phyloP scores from a whole-genome alignment of 768 basidiomycete genomes.

The Lyophyllum atratum region DNA sequence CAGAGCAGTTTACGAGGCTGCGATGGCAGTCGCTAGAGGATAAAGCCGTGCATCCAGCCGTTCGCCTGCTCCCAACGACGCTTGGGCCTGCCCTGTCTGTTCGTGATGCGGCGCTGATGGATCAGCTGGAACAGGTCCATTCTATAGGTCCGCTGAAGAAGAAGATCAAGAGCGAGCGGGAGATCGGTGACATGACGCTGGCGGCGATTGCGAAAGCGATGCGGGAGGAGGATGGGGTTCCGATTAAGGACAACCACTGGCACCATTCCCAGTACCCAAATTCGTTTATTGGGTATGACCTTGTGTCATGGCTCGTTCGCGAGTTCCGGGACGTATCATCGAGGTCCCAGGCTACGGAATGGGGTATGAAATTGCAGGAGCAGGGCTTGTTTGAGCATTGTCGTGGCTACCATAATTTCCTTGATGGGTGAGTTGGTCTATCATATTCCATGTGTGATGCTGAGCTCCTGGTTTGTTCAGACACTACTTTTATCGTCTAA shows the following conservation, averaged over 20 bases:
- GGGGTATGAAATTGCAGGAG: slow-evolving; percentile 75
- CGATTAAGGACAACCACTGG: slow-evolving; percentile 86
- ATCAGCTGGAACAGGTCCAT: slow-evolving; percentile 80
- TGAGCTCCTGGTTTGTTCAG: slow-evolving; percentile 34
- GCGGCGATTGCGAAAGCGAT: slow-evolving; percentile 76
- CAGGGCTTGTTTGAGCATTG: slow-evolving; percentile 89
- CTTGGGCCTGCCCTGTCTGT: slow-evolving; percentile 81
- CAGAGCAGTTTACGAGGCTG: slow-evolving; percentile 82
- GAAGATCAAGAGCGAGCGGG: slow-evolving; percentile 78
- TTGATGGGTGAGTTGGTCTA: slow-evolving; percentile 70
- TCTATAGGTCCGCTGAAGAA: slow-evolving; percentile 72
- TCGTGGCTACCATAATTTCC: slow-evolving; percentile 73
- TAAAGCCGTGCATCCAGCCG: slow-evolving; percentile 43
- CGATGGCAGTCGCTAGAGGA: slow-evolving; percentile 77
- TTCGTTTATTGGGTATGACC: slow-evolving; percentile 86
- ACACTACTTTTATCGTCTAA: slow-evolving; percentile 87
- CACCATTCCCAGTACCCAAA: slow-evolving; percentile 72
- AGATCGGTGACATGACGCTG: slow-evolving; percentile 67
- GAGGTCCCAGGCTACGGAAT: slow-evolving; percentile 76
- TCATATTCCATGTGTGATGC: background rate
- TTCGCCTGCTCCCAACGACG: slow-evolving; percentile 83
- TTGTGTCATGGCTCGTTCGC: slow-evolving; percentile 90
- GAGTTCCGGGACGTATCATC: slow-evolving; percentile 90
- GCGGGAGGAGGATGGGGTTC: slow-evolving; percentile 81
- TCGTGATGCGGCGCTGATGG: slow-evolving; percentile 75